Conservation (phyloP, 768 basidiomycete genomes). For the Saitozyma sp. region DNA sequence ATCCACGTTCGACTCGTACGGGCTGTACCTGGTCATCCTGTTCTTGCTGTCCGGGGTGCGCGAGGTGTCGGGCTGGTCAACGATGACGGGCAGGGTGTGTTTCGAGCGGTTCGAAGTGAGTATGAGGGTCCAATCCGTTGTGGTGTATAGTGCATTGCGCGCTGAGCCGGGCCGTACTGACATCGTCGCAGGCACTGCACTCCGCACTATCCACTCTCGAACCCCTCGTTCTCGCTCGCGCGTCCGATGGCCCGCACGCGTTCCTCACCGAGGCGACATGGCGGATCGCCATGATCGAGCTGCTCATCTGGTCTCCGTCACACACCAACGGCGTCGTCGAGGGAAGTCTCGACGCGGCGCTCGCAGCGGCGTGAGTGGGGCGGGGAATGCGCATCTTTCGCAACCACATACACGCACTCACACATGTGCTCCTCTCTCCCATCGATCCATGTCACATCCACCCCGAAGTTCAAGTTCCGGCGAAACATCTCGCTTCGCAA, state of each 20-base stretch:
- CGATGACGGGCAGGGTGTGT: conserved; percentile 36
- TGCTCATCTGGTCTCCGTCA: conserved; percentile 33
- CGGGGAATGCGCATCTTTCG: too few species aligned
- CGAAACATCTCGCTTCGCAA: background rate
- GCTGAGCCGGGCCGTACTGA: too few species aligned
- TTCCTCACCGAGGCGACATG: conserved; percentile 20
- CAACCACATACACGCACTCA: too few species aligned
- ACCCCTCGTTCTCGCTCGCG: conserved; percentile 1
- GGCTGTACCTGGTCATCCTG: conserved; percentile 21
- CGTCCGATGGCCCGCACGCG: background rate
- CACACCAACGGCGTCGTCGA: conserved; percentile 43
- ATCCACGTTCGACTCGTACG: conserved; percentile 7
- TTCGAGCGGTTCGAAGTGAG: conserved; percentile 38
- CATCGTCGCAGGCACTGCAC: too few species aligned
- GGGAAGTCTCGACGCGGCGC: conserved; percentile 31
- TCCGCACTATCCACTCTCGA: conserved; percentile 1
- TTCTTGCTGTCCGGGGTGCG: conserved; percentile 31
- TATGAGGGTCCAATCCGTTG: background rate
- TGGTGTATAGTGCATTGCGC: too few species aligned
- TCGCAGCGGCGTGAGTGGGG: conserved; percentile 39
- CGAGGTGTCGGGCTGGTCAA: conserved; percentile 42
- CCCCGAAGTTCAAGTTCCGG: too few species aligned
- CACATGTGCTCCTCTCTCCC: too few species aligned
- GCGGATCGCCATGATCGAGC: conserved; percentile 37
- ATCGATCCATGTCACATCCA: too few species aligned